A percentile compares a stretch with the other conserved stretches of the same genome.
Conservation (phyloP, 2,329 filamentous ascomycete genomes). For the Dactylellina cionopaga region DNA sequence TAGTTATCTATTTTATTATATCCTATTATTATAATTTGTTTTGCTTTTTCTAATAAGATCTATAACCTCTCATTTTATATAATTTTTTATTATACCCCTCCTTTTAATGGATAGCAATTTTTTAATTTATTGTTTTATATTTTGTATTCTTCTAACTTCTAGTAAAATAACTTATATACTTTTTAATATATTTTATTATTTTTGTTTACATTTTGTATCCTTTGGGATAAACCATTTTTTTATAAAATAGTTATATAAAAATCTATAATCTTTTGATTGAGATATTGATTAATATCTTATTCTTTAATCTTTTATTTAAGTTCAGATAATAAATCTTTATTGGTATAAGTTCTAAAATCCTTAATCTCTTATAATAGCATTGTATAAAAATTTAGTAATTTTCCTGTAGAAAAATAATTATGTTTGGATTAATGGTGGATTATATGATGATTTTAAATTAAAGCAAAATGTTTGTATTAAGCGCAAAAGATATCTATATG, state of each 20-base stretch:
- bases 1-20: background rate
- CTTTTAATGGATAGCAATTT: background rate
- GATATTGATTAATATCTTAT: background rate
- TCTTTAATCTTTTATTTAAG: too few relatives aligned
- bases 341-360: background rate
- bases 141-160: background rate
- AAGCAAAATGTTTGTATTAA: too few relatives aligned
- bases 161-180: background rate
- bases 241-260: background rate
- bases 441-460: background rate
- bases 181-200: background rate
- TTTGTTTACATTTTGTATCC: background rate
- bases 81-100: background rate
- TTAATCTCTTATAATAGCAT: too few relatives aligned
- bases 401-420: background rate
- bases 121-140: constrained; percentile 1
- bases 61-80: background rate
- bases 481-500: background rate
- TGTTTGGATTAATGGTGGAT: background rate
- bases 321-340: background rate
- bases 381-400: too few relatives aligned
- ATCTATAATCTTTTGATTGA: background rate
- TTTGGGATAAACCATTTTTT: background rate
- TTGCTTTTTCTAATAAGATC: background rate
- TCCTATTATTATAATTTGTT: background rate